Conservation (phyloP, 1,284 basidiomycete genomes). For the Cutaneotrichosporon daszewskae region DNA sequence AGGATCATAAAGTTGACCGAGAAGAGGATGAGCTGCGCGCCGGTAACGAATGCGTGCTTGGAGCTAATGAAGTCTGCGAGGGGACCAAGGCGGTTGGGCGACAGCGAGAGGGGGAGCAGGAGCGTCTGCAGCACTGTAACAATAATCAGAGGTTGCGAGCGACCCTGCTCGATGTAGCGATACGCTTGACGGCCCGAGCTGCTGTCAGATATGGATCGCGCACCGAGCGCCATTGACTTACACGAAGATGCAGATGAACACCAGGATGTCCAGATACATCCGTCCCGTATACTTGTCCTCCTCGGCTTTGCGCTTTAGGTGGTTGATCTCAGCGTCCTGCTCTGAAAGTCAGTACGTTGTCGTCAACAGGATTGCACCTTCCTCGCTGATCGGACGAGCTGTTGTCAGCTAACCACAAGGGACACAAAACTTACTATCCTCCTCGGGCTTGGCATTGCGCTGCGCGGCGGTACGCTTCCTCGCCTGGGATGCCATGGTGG, state of each 20-base stretch:
- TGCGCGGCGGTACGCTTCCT: background rate
- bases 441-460: background rate
- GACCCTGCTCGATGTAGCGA: constrained; percentile 1
- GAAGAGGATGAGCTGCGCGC: constrained; percentile 26
- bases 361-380: constrained; percentile 13
- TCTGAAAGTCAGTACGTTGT: constrained; percentile 16
- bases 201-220: background rate
- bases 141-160: constrained; percentile 2
- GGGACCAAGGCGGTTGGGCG: constrained; percentile 19
- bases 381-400: constrained; percentile 16
- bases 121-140: constrained; percentile 17
- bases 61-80: too few species aligned
- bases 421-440: constrained; percentile 6
- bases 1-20: constrained; percentile 9
- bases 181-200: background rate
- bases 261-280: constrained; percentile 28
- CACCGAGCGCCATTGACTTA: constrained; percentile 16
- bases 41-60: constrained; percentile 17
- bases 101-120: constrained; percentile 32
- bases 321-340: constrained; percentile 34
- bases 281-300: constrained; percentile 23
- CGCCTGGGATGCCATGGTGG: constrained; percentile 1
- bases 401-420: background rate
- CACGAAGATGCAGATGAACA: constrained; percentile 27
- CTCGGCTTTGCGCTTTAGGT: constrained; percentile 23